phyloP scores from a whole-genome alignment of 306 rosid species.

The Biancaea sappan region DNA sequence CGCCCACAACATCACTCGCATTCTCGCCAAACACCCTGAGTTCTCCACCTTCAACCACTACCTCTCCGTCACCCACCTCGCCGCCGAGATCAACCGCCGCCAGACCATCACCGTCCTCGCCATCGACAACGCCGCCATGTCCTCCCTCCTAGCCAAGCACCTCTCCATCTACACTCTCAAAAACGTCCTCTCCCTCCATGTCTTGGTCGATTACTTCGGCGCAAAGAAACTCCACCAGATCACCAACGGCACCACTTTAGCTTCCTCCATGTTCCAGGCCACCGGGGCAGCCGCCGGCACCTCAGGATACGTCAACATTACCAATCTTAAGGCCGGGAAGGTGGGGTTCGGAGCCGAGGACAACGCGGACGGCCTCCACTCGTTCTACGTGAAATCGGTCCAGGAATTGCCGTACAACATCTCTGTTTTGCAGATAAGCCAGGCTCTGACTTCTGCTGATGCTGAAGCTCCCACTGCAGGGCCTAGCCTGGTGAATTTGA shows the following conservation, averaged over 20 bases:
- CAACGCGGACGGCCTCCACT: constrained; percentile 54
- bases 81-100: constrained; percentile 89
- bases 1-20: constrained; percentile 73
- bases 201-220: constrained; percentile 88
- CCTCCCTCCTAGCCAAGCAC: constrained; percentile 62
- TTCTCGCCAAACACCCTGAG: constrained; percentile 68
- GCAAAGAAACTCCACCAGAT: constrained; percentile 88
- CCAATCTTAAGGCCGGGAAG: constrained; percentile 73
- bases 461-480: constrained; percentile 88
- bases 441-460: constrained; percentile 72
- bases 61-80: constrained; percentile 88
- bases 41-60: constrained; percentile 90
- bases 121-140: constrained; percentile 87
- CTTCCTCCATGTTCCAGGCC: constrained; percentile 79
- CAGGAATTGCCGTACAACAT: constrained; percentile 70
- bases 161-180: constrained; percentile 61
- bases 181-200: constrained; percentile 87
- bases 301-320: constrained; percentile 85
- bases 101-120: constrained; percentile 91
- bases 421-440: constrained; percentile 78
- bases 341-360: constrained; percentile 77
- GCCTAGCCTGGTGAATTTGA: constrained; percentile 65
- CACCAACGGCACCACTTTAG: constrained; percentile 65
- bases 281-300: constrained; percentile 77
- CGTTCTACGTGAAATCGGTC: constrained; percentile 70